Base-by-base conservation (phyloP, 169 alveolate genomes). In the Eimeria maxima region DNA sequence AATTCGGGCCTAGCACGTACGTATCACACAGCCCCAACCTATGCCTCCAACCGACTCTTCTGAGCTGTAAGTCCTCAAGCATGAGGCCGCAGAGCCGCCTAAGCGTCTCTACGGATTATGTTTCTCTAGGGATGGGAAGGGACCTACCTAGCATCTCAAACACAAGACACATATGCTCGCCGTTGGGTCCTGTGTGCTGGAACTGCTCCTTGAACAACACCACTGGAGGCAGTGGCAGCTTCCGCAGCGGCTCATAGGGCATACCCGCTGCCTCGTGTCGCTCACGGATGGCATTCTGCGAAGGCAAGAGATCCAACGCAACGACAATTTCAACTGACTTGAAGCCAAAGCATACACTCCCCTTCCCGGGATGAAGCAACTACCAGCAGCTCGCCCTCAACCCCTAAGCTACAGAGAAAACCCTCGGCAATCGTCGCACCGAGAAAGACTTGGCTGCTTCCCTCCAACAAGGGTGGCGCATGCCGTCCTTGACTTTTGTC, bases 111-210 rank as follows among this genome's bases (percentile, higher is more conserved):
- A 3, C 14, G 29, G 27, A 27, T 67, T 4, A 67, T 3, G n/a
- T 27, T 67, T 67, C 4, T n/a, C 1, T 73, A 22, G 53, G 29
- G 45, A 13, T 11, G 87, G 60, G 2, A 20, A 13, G 65, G 42
- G 24, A 38, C 42, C 96, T 47, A 10, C 99, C 99, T 97, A 99
- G 97, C 60, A 98, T 98, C 96, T 99, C 99, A 97, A 99, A 99
- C 18, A 99, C 99, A 99, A 99, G 99, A 89, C 99, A 99, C 90
- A 99, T 98, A 96, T 99, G 99, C 71, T 98, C 97, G 44, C 99
- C 99, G 96, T 99, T 99, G 16, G 99, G 99, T 29, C 99, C 99
- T 87, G 97, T 95, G 96, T 99, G 99, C 88, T 97, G 98, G 97
- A 99, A 99, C 92, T 99, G 97, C 96, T 99, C 99, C 67, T 99